Percentiles rank a stretch among this genome's conserved stretches.
phyloP scores from a whole-genome alignment of 371 early-diverging fungal genomes.

The Saksenaea oblongispora region DNA sequence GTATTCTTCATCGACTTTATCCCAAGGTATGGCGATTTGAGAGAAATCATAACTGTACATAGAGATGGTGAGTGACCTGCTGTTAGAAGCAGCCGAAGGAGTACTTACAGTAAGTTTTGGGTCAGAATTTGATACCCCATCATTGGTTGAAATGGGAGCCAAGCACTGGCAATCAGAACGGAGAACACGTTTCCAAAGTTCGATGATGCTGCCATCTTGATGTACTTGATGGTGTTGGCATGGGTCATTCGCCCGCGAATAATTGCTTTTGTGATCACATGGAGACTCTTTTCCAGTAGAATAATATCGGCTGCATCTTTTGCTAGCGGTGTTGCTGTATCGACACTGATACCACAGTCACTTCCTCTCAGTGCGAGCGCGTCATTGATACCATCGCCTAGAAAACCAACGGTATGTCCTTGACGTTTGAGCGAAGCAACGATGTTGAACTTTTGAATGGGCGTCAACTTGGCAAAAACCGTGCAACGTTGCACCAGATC shows the following conservation, averaged over 20 bases:
- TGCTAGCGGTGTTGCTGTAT: slow-evolving; percentile 81
- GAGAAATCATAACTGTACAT: slow-evolving; percentile 9
- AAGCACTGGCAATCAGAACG: slow-evolving; percentile 36
- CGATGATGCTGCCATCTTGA: slow-evolving; percentile 44
- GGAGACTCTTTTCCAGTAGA: slow-evolving; percentile 45
- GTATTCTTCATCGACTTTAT: slow-evolving; percentile 40
- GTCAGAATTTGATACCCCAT: slow-evolving; percentile 31
- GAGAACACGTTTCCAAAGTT: slow-evolving; percentile 50
- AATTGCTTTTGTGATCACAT: slow-evolving; percentile 35
- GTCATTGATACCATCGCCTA: slow-evolving; percentile 98
- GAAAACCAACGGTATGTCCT: slow-evolving; percentile 50
- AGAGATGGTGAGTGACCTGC: neutral
- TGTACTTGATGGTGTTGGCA: slow-evolving; percentile 25
- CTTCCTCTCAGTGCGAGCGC: slow-evolving; percentile 87
- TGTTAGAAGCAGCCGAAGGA: neutral
- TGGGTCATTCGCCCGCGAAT: slow-evolving; percentile 32
- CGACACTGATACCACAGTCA: slow-evolving; percentile 84
- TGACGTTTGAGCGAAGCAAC: slow-evolving; percentile 41
- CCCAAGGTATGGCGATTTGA: slow-evolving; percentile 45
- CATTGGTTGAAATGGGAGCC: slow-evolving; percentile 51
- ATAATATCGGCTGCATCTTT: slow-evolving; percentile 79
- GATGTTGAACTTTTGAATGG: slow-evolving; percentile 52
- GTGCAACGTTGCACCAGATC: slow-evolving; percentile 26
- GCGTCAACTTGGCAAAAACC: slow-evolving; percentile 59
- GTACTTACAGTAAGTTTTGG: slow-evolving; percentile 44